Base-by-base conservation (phyloP, 805 yeast species). In the Kodamaea restingae region DNA sequence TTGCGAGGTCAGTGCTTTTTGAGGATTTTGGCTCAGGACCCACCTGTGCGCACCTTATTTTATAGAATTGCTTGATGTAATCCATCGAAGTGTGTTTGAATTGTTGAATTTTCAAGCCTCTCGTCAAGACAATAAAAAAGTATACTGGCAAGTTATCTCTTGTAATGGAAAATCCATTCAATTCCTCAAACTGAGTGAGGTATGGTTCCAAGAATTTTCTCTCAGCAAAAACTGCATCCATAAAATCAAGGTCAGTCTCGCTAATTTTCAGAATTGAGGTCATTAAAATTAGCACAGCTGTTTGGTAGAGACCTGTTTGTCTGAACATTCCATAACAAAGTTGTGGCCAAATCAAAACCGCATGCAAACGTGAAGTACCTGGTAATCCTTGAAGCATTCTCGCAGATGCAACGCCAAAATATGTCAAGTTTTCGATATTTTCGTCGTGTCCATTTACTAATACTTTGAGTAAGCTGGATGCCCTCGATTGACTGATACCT, bases 21-120 rank as follows among this genome's bases (percentile, higher is more conserved):
- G 26, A 15, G 7, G 14, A 15, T 15, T 12, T 18, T 4, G 26
- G 12, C 15, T 38, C 25, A 4, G 32, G 36, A 14, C 32, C 35
- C 14, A 15, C 12, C 6, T n/a, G 15, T 7, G 28, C 27, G 22
- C 26, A 39, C n/a, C 42, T 33, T 12, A 29, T 27, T 15, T 61
- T 60, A 51, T 76, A 70, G 17, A 76, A 55, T 0, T 58, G 51
- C 35, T 63, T 65, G 48, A 81, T 50, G 17, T 75, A 64, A 1
- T 59, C 61, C 24, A 76, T 51, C 0, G 85, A 73, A 2, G 69
- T 60, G 7, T 68, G 71, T 41, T 72, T 74, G 15, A 81, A 66
- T 40, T 75, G 78, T 6, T 87, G 78, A 7, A 77, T 58, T 26
- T 75, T 71, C 29, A 82, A 56, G 0, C 90, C 91, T 50, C 74